These are phyloP conservation scores for Stachybotrys echinatus DNA, from an alignment of 2,329 filamentous ascomycete genomes.

Conservation along the genomic window DNA sequence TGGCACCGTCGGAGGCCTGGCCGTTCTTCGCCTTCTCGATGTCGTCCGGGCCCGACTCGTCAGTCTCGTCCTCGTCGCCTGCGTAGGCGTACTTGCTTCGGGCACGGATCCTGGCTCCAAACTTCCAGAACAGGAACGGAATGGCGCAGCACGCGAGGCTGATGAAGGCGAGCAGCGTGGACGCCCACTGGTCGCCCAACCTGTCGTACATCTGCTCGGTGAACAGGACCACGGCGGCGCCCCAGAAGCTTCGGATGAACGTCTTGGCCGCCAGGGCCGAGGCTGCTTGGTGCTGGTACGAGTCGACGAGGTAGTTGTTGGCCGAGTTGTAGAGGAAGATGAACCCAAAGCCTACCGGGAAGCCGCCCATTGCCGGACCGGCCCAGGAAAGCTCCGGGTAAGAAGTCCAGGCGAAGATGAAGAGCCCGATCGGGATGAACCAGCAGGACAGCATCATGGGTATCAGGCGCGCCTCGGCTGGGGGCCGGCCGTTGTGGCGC, in stretches of 20 bases:
- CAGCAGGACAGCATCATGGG: slow-evolving; percentile 78
- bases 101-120: slow-evolving; percentile 64
- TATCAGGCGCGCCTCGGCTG: slow-evolving; percentile 71
- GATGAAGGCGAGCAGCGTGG: slow-evolving; percentile 66
- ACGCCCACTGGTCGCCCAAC: slow-evolving; percentile 72
- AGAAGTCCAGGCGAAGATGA: slow-evolving; percentile 58
- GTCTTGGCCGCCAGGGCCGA: slow-evolving; percentile 80
- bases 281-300: slow-evolving; percentile 67
- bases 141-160: slow-evolving; percentile 74
- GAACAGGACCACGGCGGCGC: slow-evolving; percentile 71
- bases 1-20: slow-evolving; percentile 6
- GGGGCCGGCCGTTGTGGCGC: slow-evolving; percentile 66
- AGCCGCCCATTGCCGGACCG: slow-evolving; percentile 66
- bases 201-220: slow-evolving; percentile 75
- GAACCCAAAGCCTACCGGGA: slow-evolving; percentile 72
- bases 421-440: slow-evolving; percentile 57
- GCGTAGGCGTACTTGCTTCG: slow-evolving; percentile 69
- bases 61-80: slow-evolving; percentile 41
- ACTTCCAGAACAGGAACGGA: slow-evolving; percentile 77
- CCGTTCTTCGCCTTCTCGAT: slow-evolving; percentile 28
- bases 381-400: slow-evolving; percentile 63
- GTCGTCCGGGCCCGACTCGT: slow-evolving; percentile 21
- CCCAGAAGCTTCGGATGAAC: slow-evolving; percentile 74
- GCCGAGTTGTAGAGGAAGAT: slow-evolving; percentile 79
- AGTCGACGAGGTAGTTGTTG: slow-evolving; percentile 67